These are phyloP conservation scores for Cornus florida DNA, from an alignment of 148 eudicot species.

Conservation along the genomic window DNA sequence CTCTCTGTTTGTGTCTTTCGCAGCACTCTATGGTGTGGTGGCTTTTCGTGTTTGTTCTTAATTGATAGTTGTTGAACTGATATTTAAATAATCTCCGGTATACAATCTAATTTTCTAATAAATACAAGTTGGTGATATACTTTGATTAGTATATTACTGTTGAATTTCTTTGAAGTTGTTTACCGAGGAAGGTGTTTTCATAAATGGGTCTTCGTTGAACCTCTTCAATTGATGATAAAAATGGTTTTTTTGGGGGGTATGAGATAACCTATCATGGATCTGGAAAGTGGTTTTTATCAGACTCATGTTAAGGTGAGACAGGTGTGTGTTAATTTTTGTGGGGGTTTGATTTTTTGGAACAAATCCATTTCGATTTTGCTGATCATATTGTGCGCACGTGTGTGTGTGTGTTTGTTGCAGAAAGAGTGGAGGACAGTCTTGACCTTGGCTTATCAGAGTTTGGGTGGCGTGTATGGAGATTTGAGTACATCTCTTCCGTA, in stretches of 20 bases:
- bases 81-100: not conserved
- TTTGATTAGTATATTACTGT: not conserved
- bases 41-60: constrained; percentile 23
- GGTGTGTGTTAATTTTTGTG: constrained; percentile 12
- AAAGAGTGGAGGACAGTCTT: constrained; percentile 83
- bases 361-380: constrained; percentile 14
- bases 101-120: not conserved
- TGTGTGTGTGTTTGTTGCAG: constrained; percentile 35
- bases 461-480: constrained; percentile 95
- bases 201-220: constrained; percentile 34
- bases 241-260: constrained; percentile 37
- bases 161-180: constrained; percentile 16
- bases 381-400: not conserved
- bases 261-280: constrained; percentile 72
- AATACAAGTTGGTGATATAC: not conserved
- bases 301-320: constrained; percentile 69
- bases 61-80: constrained; percentile 35
- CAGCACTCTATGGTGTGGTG: constrained; percentile 19
- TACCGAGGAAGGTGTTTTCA: constrained; percentile 27
- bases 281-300: constrained; percentile 64
- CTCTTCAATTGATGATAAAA: constrained; percentile 24
- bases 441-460: constrained; percentile 86
- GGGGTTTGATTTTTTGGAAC: not conserved
- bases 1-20: too few relatives aligned
- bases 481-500: constrained; percentile 86